phyloP scores from a whole-genome alignment of 768 basidiomycete genomes.

The Podaxis sp. region DNA sequence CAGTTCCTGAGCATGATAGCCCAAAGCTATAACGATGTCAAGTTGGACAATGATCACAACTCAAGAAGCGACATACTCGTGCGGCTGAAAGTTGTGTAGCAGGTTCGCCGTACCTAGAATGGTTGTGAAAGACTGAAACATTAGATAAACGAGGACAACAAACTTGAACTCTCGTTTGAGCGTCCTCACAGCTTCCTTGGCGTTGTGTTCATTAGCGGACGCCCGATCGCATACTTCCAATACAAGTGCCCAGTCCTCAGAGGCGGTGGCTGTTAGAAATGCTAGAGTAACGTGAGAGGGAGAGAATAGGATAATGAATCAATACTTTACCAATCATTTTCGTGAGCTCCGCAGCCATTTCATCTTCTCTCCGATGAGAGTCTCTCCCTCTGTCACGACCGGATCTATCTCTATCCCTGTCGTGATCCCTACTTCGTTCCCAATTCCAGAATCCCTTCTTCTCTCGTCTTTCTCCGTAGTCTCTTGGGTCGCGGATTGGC shows the following conservation, averaged over 20 bases:
- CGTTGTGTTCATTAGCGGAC: conserved; percentile 65
- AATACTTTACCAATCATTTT: conserved; percentile 63
- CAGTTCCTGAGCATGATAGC: conserved; percentile 88
- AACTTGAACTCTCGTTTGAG: conserved; percentile 86
- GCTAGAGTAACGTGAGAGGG: conserved; percentile 37
- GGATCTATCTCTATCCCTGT: conserved; percentile 37
- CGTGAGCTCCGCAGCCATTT: conserved; percentile 53
- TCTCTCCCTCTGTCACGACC: conserved; percentile 28
- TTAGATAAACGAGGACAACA: conserved; percentile 11
- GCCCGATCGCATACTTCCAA: conserved; percentile 86
- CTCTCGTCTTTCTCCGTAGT: conserved; percentile 43
- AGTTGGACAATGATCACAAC: conserved; percentile 2
- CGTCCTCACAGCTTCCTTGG: conserved; percentile 83
- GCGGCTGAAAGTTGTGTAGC: conserved; percentile 76
- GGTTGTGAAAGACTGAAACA: conserved; percentile 9
- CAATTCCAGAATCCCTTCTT: conserved; percentile 56
- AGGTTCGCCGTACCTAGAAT: conserved; percentile 68
- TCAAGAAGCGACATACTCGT: conserved; percentile 45
- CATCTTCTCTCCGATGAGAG: conserved; percentile 39
- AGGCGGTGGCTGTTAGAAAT: conserved; percentile 72
- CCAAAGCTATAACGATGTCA: conserved; percentile 61
- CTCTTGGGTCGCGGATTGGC: conserved; percentile 18
- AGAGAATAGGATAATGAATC: not conserved
- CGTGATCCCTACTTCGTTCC: conserved; percentile 39
- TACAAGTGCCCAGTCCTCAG: conserved; percentile 81